Conservation (phyloP, 495 filamentous ascomycete genomes). For the Tetracladium marchalianum region DNA sequence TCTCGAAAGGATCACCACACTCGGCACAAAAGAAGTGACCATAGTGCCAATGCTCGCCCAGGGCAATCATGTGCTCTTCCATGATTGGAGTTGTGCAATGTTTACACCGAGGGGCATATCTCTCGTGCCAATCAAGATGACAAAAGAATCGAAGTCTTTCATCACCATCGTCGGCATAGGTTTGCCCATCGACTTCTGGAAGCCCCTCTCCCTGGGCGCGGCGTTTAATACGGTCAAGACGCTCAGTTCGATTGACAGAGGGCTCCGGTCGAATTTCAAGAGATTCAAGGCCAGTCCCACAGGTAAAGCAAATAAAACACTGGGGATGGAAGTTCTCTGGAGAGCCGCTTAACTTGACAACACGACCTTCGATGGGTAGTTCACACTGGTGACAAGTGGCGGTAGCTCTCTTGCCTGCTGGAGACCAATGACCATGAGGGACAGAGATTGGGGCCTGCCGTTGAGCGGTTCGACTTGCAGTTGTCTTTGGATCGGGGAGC, state of each 20-base stretch:
- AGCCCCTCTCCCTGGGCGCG: conserved; percentile 47
- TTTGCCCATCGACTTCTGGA: conserved; percentile 43
- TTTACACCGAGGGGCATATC: conserved; percentile 87
- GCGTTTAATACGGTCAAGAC: conserved; percentile 59
- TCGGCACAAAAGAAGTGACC: conserved; percentile 99
- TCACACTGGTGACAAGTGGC: conserved; percentile 79
- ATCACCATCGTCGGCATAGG: conserved; percentile 59
- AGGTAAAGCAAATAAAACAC: conserved; percentile 87
- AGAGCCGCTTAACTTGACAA: conserved; percentile 65
- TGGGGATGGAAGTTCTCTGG: conserved; percentile 77
- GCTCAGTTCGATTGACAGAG: conserved; percentile 51
- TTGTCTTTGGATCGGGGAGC: conserved; percentile 27
- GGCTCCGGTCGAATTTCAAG: conserved; percentile 96
- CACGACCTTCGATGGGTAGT: conserved; percentile 76
- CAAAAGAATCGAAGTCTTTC: conserved; percentile 77
- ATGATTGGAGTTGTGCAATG: conserved; percentile 98
- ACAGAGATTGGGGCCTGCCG: conserved; percentile 12
- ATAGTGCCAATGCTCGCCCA: conserved; percentile 91
- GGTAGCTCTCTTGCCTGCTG: conserved; percentile 49
- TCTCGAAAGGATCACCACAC: conserved; percentile 91
- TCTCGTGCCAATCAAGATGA: conserved; percentile 95
- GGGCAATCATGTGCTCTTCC: conserved; percentile 85
- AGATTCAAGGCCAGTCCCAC: conserved; percentile 79
- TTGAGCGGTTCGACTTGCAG: conserved; percentile 21
- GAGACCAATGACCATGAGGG: conserved; percentile 28